Evolutionary conservation across 2,329 filamentous ascomycete species (phyloP), one percentile per base, ranked within the genome.

Genomic region (Aspergillus calidoustus): DNA sequence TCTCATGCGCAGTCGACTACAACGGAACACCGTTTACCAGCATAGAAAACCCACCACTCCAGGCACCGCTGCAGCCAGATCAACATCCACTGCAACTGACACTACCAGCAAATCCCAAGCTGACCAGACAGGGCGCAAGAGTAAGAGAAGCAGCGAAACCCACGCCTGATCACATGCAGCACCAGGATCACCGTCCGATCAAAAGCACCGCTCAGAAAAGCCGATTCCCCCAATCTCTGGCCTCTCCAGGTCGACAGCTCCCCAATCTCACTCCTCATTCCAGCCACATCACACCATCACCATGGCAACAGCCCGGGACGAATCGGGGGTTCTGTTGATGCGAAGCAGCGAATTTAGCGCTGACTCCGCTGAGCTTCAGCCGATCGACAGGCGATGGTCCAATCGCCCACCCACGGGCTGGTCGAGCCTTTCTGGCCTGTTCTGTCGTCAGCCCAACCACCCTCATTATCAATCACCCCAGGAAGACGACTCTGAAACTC

Each of bases 251-350:
- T 15, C 13, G 11, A 8, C 49, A n/a, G 38, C 46, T 30, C 54
- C 50, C 34, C 61, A 30, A 61, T 59, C 61, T 58, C 58, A 55
- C 56, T 50, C 54, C 19, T 34, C 55, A 53, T 59, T 57, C 57
- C 60, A 60, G 53, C 57, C 59, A 61, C 48, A 46, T 50, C 34
- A 51, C 22, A 41, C 13, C 41, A 61, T 69, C 67, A 22, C 67
- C 67, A 69, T 69, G 61, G 67, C 66, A 69, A 69, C 67, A 59
- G n/a, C 44, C 59, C 65, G 63, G 63, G 62, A 61, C 54, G 53
- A 62, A 66, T 64, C 65, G 66, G 65, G 31, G 48, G 52, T 63
- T 60, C 60, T 60, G 61, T 25, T 19, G 49, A 28, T 53, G 8
- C 2, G 25, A n/a, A 19, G 9, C n/a, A 9, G 9, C 9, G 6